Evolutionary conservation across 1,139 yeast genomes (phyloP).

Genomic region (Magnusiomyces ingens): DNA sequence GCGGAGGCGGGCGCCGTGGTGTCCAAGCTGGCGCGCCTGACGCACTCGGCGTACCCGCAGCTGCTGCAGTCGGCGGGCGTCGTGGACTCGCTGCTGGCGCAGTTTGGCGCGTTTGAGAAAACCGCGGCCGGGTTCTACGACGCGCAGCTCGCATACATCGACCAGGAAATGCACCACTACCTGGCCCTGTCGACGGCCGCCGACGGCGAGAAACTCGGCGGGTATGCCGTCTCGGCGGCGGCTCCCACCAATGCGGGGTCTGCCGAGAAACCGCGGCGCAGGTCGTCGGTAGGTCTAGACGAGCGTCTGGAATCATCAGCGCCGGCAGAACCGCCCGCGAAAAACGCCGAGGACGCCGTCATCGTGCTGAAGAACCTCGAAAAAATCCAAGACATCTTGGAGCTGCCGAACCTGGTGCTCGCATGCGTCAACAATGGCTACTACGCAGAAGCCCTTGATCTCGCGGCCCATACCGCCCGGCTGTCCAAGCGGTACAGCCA

Average conservation of each 20-base stretch:
- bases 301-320: not conserved
- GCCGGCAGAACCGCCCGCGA: not conserved
- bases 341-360: slow-evolving; percentile 1
- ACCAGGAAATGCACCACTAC: slow-evolving; percentile 12
- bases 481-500: slow-evolving; percentile 63
- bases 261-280: not conserved
- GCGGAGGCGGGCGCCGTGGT: not conserved
- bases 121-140: slow-evolving; percentile 16
- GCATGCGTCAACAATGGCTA: slow-evolving; percentile 84
- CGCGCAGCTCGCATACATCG: slow-evolving; percentile 12
- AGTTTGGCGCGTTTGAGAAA: slow-evolving; percentile 19
- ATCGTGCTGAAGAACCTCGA: slow-evolving; percentile 58
- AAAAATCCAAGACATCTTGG: slow-evolving; percentile 67
- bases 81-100: slow-evolving; percentile 11
- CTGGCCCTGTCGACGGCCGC: not conserved
- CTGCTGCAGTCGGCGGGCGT: slow-evolving; percentile 20
- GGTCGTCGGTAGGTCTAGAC: no score
- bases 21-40: slow-evolving; percentile 3
- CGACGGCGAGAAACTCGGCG: slow-evolving; percentile 3
- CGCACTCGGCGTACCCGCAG: slow-evolving; percentile 20
- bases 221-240: not conserved
- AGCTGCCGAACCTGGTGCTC: slow-evolving; percentile 71
- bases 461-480: slow-evolving; percentile 63
- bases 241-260: not conserved
- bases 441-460: slow-evolving; percentile 82